Percentiles rank a stretch among this genome's conserved stretches.
phyloP scores from a whole-genome alignment of 148 eudicot species.

The Salicornia ramosissima region DNA sequence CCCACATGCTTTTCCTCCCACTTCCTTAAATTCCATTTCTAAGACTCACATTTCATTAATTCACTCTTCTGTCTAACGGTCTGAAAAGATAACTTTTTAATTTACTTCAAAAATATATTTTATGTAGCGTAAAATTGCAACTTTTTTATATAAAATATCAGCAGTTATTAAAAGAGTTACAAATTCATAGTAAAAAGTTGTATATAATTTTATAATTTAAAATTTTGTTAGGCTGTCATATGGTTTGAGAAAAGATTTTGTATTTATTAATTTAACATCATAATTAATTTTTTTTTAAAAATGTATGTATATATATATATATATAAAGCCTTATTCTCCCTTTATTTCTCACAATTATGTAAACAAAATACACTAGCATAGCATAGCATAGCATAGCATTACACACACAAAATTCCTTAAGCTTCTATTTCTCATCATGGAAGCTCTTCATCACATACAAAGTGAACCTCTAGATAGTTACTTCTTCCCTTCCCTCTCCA shows the following conservation, averaged over 20 bases:
- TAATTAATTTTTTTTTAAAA: neutral
- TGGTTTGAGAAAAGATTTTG: too few relatives aligned
- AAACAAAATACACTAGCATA: neutral
- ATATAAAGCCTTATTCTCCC: constrained; percentile 20
- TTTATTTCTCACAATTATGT: neutral
- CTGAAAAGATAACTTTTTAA: too few relatives aligned
- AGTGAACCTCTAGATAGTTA: constrained; percentile 15
- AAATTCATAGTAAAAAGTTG: too few relatives aligned
- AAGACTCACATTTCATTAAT: neutral
- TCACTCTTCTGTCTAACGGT: too few relatives aligned
- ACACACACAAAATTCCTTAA: neutral
- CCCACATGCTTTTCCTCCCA: constrained; percentile 9
- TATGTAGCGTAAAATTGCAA: too few relatives aligned
- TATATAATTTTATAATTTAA: too few relatives aligned
- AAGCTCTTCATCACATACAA: constrained; percentile 18
- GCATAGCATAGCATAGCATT: too few relatives aligned
- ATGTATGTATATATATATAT: neutral
- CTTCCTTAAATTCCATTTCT: constrained; percentile 4
- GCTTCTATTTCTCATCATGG: constrained; percentile 19
- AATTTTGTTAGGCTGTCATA: too few relatives aligned
- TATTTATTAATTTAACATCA: neutral
- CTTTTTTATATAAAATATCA: too few relatives aligned
- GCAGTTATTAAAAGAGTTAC: too few relatives aligned
- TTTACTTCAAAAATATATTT: too few relatives aligned
- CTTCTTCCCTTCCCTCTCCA: constrained; percentile 9